phyloP scores from a whole-genome alignment of 2,329 filamentous ascomycete genomes.

The Tympanopsis confertula region DNA sequence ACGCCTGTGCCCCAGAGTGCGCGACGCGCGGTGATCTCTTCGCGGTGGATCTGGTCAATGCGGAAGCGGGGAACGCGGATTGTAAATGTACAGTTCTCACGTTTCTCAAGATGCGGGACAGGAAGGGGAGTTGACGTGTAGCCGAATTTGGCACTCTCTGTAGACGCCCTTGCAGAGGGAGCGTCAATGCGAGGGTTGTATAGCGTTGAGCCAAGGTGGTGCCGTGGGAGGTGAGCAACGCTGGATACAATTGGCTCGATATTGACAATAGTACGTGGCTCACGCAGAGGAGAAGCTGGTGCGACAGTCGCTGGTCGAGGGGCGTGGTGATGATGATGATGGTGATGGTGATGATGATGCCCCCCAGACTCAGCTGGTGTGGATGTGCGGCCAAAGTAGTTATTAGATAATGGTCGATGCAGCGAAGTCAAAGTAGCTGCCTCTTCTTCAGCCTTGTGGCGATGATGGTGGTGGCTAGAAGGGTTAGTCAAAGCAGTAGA shows the following conservation, averaged over 20 bases:
- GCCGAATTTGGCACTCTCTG: conserved; percentile 20
- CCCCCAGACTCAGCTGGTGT: conserved; percentile 30
- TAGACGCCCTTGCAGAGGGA: conserved; percentile 29
- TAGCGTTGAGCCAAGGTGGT: conserved; percentile 73
- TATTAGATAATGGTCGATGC: conserved; percentile 32
- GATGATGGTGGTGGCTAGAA: conserved; percentile 41
- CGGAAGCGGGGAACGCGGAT: conserved; percentile 76
- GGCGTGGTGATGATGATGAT: conserved; percentile 15
- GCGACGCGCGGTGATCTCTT: conserved; percentile 71
- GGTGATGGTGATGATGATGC: conserved; percentile 33
- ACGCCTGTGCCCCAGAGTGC: conserved; percentile 88
- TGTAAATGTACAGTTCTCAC: conserved; percentile 82
- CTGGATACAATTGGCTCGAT: conserved; percentile 63
- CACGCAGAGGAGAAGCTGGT: conserved; percentile 30
- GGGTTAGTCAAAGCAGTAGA: conserved; percentile 11
- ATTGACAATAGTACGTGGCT: conserved; percentile 54
- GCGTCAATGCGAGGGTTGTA: conserved; percentile 61
- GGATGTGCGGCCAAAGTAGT: conserved; percentile 30
- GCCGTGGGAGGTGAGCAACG: conserved; percentile 58
- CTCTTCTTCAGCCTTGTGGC: conserved; percentile 36
- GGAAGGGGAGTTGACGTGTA: conserved; percentile 49
- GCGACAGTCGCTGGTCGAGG: conserved; percentile 13
- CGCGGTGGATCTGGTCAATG: conserved; percentile 55
- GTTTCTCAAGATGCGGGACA: conserved; percentile 62
- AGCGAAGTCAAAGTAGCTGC: conserved; percentile 25